phyloP scores from a whole-genome alignment of 2,329 filamentous ascomycete genomes.

The Alternaria triticimaculans region DNA sequence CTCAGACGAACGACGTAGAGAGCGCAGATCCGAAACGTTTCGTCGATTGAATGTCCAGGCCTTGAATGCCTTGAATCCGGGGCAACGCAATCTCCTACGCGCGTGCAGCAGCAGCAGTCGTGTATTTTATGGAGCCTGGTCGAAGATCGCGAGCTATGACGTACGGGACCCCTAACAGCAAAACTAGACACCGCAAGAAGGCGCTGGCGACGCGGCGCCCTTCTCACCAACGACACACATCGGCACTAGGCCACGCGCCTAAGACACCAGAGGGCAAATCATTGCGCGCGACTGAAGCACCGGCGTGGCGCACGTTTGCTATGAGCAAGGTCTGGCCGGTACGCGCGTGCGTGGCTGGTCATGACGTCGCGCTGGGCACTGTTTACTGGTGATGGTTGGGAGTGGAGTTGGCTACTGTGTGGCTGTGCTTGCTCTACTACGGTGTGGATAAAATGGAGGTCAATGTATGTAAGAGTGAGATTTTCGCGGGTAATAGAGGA shows the following conservation, averaged over 20 bases:
- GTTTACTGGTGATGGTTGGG: neutral
- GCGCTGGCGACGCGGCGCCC: conserved; percentile 6
- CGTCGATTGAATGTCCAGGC: neutral
- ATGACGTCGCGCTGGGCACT: conserved; percentile 7
- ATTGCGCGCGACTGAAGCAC: conserved; percentile 12
- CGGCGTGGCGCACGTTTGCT: conserved; percentile 10
- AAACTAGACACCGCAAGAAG: conserved; percentile 4
- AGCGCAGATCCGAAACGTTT: conserved; percentile 5
- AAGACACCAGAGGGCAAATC: conserved; percentile 5
- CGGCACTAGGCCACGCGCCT: conserved; percentile 17
- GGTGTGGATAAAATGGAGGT: neutral
- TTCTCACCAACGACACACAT: conserved; percentile 14
- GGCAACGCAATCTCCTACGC: conserved; percentile 25
- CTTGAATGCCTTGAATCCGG: conserved; percentile 1
- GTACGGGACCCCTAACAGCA: conserved; percentile 18
- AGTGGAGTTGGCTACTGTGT: neutral
- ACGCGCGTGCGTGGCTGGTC: conserved; percentile 16
- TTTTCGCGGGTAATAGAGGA: neutral
- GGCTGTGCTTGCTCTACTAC: neutral
- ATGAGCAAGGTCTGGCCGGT: conserved; percentile 2
- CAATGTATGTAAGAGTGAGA: neutral
- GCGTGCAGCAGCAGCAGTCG: conserved; percentile 26
- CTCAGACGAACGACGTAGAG: neutral
- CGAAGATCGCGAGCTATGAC: conserved; percentile 29
- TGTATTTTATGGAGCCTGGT: conserved; percentile 30